Evolutionary conservation across 2,329 filamentous ascomycete species (phyloP), one percentile per base, ranked within the genome.

Genomic region (Simplicillium sp.): DNA sequence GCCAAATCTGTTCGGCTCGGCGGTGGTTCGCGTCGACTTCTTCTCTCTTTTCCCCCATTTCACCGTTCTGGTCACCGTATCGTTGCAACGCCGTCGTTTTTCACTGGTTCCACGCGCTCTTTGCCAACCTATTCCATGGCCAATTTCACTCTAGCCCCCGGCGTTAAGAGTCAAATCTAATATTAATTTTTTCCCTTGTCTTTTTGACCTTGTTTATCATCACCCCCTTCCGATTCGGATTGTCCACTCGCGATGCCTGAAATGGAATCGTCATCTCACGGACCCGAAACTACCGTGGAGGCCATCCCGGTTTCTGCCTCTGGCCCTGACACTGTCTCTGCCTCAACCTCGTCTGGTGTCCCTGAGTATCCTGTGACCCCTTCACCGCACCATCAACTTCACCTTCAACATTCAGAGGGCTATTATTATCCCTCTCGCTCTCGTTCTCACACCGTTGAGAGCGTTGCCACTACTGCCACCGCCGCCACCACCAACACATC

Each of bases 271-370:
- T 25, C 20, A 25, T 25, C 20, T 25, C 20, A 25, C 20, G 20
- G 20, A 25, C 20, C 36, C 16, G 37, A 34, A 36, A 39, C 38
- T 32, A 43, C 36, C 33, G 39, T 43, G 41, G 37, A 37, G 11
- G 33, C 33, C 37, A 43, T 43, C 36, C 36, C 41, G 36, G 37
- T 38, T 29, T 35, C 38, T 32, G 20, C 20, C 44, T 46, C 46
- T 41, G 50, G 50, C 48, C 55, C 62, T 58, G 62, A 64, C 52
- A 60, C 61, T 50, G 54, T 52, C 37, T 56, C 55, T 60, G 60
- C 62, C 48, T 55, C 54, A 59, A 59, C 61, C 48, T 64, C 61
- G 54, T 57, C 59, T 55, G 54, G 59, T 54, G 45, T 54, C 42
- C 36, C 41, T 47, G 20, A 25, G 20, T 25, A 25, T 25, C 42